phyloP scores from a whole-genome alignment of 768 basidiomycete species.

The Lactarius quietus region DNA sequence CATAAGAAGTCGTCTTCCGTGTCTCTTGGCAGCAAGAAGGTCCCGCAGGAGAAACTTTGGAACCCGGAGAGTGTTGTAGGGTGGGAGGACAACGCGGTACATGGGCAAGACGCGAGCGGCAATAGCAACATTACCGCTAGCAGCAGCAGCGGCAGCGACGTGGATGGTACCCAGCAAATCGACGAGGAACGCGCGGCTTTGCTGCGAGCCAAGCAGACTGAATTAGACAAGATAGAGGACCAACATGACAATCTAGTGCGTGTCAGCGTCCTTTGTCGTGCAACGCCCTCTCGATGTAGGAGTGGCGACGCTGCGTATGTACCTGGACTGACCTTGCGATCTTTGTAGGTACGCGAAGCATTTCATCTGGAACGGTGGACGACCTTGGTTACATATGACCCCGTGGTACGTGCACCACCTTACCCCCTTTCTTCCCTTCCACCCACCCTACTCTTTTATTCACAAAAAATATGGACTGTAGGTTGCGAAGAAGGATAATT shows the following conservation, averaged over 20 bases:
- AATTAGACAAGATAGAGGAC: conserved; percentile 57
- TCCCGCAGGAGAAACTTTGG: conserved; percentile 10
- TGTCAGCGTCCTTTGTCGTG: background rate
- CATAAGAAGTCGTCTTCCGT: conserved; percentile 18
- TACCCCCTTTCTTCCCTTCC: background rate
- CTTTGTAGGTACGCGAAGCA: conserved; percentile 67
- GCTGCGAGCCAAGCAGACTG: conserved; percentile 54
- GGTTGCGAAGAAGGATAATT: conserved; percentile 71
- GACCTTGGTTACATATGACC: conserved; percentile 73
- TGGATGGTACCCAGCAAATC: conserved; percentile 27
- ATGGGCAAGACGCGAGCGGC: conserved; percentile 2
- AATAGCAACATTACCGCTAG: conserved; percentile 14
- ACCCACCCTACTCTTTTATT: background rate
- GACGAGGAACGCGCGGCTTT: conserved; percentile 42
- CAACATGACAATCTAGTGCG: conserved; percentile 74
- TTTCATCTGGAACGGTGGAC: conserved; percentile 87
- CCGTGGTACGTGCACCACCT: conserved; percentile 45
- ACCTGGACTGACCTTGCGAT: conserved; percentile 9
- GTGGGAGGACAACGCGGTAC: background rate
- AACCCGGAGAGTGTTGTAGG: background rate
- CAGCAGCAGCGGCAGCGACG: background rate
- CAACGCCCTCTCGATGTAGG: background rate
- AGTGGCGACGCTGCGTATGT: background rate
- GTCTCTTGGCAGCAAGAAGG: conserved; percentile 9
- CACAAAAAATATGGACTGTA: conserved; percentile 29